phyloP scores from a whole-genome alignment of 345 rosid genomes.

The Stellera chamaejasme region DNA sequence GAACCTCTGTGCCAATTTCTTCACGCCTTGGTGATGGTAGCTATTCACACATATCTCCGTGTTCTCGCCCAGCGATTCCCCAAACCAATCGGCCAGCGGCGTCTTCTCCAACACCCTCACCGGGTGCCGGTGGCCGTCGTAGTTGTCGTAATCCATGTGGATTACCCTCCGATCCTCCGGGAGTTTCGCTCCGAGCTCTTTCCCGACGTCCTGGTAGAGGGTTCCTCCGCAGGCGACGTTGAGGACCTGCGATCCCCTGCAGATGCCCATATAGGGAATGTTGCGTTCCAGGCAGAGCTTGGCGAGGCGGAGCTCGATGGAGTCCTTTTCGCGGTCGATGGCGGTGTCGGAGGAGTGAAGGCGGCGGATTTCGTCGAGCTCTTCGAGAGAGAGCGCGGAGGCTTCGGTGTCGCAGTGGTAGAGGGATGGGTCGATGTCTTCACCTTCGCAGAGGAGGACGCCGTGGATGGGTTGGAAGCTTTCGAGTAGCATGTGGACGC shows the following conservation, averaged over 20 bases:
- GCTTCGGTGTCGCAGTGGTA: conserved; percentile 34
- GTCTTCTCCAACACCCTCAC: conserved; percentile 45
- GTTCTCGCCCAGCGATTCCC: conserved; percentile 42
- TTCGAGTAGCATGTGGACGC: conserved; percentile 60
- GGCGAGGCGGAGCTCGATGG: conserved; percentile 65
- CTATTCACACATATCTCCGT: conserved; percentile 74
- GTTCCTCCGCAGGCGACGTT: conserved; percentile 88
- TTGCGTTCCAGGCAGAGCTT: conserved; percentile 76
- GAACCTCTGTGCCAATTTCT: conserved; percentile 57
- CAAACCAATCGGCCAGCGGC: conserved; percentile 65
- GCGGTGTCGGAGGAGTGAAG: conserved; percentile 63
- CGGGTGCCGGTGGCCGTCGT: conserved; percentile 70
- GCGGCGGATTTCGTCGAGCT: conserved; percentile 59
- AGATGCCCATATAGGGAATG: conserved; percentile 80
- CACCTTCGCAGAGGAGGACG: conserved; percentile 90
- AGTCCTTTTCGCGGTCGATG: conserved; percentile 70
- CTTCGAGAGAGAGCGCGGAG: conserved; percentile 44
- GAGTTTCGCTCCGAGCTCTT: conserved; percentile 33
- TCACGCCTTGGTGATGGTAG: conserved; percentile 91
- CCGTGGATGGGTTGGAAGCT: conserved; percentile 95
- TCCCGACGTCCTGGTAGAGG: conserved; percentile 64
- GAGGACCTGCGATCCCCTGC: conserved; percentile 76
- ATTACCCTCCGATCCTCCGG: conserved; percentile 21
- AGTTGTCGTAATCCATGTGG: conserved; percentile 69
- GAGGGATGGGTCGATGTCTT: conserved; percentile 79